Evolutionary conservation across 768 basidiomycete species (phyloP).

Genomic region (Pholiota molesta): DNA sequence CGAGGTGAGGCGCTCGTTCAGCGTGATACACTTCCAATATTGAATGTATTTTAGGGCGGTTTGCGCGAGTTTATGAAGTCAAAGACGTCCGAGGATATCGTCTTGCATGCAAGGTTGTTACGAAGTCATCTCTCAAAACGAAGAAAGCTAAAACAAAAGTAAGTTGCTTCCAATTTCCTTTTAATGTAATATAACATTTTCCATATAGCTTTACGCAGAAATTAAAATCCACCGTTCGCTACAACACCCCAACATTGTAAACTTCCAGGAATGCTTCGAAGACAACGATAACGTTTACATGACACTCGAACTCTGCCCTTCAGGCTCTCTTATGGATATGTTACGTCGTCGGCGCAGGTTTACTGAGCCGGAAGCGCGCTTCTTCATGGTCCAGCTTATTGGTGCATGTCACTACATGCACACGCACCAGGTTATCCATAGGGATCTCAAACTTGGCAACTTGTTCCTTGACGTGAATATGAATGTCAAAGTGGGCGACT

Average conservation of each 20-base stretch:
- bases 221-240: slow-evolving; percentile 96
- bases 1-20: slow-evolving; percentile 59
- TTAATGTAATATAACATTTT: neutral
- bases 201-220: slow-evolving; percentile 87
- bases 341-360: slow-evolving; percentile 85
- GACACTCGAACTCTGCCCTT: slow-evolving; percentile 90
- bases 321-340: slow-evolving; percentile 91
- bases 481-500: slow-evolving; percentile 97
- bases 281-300: slow-evolving; percentile 97
- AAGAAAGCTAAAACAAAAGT: slow-evolving; percentile 99
- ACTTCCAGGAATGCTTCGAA: slow-evolving; percentile 93
- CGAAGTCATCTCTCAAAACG: slow-evolving; percentile 88
- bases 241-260: slow-evolving; percentile 90
- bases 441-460: slow-evolving; percentile 96
- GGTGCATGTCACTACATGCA: slow-evolving; percentile 99
- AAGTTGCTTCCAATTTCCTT: slow-evolving; percentile 16
- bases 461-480: slow-evolving; percentile 89
- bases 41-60: slow-evolving; percentile 57
- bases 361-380: slow-evolving; percentile 91
- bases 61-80: slow-evolving; percentile 98
- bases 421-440: slow-evolving; percentile 93
- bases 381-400: slow-evolving; percentile 92
- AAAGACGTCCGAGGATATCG: slow-evolving; percentile 65
- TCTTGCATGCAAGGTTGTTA: slow-evolving; percentile 92
- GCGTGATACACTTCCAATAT: neutral